These are phyloP conservation scores for Terfezia boudieri DNA, from an alignment of 495 filamentous ascomycete genomes.

Conservation along the genomic window DNA sequence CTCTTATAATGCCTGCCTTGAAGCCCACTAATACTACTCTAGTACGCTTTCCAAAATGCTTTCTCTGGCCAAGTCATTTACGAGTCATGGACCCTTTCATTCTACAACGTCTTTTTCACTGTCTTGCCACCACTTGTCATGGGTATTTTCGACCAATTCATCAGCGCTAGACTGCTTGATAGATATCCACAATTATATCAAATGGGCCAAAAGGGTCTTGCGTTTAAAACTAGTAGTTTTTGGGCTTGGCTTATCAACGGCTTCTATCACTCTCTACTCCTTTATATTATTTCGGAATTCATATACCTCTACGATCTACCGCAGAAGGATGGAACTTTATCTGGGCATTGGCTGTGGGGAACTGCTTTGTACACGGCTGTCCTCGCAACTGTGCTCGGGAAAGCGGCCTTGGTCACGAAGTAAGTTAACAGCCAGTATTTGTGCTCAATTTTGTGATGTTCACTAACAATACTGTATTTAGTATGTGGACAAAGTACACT, in stretches of 20 bases:
- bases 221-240: constrained; percentile 76
- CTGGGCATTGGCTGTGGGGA: constrained; percentile 97
- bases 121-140: constrained; percentile 82
- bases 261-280: constrained; percentile 83
- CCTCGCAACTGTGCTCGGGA: constrained; percentile 77
- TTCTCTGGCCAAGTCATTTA: constrained; percentile 97
- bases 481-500: constrained; percentile 94
- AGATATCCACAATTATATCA: constrained; percentile 94
- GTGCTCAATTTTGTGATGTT: background rate
- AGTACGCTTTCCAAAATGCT: constrained; percentile 95
- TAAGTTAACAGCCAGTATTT: background rate
- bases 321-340: constrained; percentile 47
- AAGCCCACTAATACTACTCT: constrained; percentile 19
- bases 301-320: constrained; percentile 64
- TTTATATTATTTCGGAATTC: constrained; percentile 63
- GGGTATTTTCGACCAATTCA: constrained; percentile 95
- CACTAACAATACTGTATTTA: background rate
- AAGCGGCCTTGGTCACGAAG: constrained; percentile 84
- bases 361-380: constrained; percentile 76
- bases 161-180: constrained; percentile 86
- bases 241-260: constrained; percentile 81
- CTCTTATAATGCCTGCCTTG: constrained; percentile 1
- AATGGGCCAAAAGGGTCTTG: constrained; percentile 72
- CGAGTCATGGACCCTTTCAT: constrained; percentile 96
- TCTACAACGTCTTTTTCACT: constrained; percentile 99